Evolutionary conservation across 495 filamentous ascomycete species (phyloP).

Genomic region (Paragyromitra xinjiangensis): DNA sequence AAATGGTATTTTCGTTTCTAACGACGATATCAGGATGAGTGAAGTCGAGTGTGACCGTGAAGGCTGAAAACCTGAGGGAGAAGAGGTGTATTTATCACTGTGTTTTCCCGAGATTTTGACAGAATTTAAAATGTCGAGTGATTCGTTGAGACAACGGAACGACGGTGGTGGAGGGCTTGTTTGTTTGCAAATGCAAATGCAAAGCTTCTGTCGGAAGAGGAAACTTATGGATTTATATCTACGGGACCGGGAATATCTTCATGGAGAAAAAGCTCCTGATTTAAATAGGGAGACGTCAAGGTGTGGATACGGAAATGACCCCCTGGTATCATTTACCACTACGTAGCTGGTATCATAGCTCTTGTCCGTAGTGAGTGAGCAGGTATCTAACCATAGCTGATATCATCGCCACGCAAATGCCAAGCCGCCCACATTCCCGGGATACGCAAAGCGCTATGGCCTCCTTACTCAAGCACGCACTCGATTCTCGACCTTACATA

Average conservation of each 20-base stretch:
- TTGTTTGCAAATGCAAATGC: slow-evolving; percentile 6
- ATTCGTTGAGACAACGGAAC: slow-evolving; percentile 16
- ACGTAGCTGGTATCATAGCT: slow-evolving; percentile 35
- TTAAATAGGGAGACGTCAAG: slow-evolving; percentile 45
- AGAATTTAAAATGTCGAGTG: slow-evolving; percentile 25
- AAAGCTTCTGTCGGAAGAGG: slow-evolving; percentile 15
- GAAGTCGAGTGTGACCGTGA: slow-evolving; percentile 4
- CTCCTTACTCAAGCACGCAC: slow-evolving; percentile 30
- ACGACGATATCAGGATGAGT: slow-evolving; percentile 36
- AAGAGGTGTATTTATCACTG: slow-evolving; percentile 4
- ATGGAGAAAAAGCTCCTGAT: slow-evolving; percentile 36
- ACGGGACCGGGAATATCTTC: slow-evolving; percentile 39
- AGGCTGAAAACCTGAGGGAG: slow-evolving; percentile 14
- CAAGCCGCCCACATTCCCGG: slow-evolving; percentile 39
- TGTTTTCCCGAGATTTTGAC: neutral
- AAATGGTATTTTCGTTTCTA: slow-evolving; percentile 45
- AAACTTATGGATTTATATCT: slow-evolving; percentile 39
- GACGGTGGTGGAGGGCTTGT: neutral
- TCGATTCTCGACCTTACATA: slow-evolving; percentile 35
- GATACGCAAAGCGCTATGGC: slow-evolving; percentile 38
- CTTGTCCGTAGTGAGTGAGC: slow-evolving; percentile 22
- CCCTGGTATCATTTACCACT: slow-evolving; percentile 24
- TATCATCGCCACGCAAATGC: slow-evolving; percentile 53
- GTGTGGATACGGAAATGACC: slow-evolving; percentile 40
- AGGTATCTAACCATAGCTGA: slow-evolving; percentile 48